Evolutionary conservation across 257 asterid genomes (phyloP).

Genomic region (Scutellaria galericulata): DNA sequence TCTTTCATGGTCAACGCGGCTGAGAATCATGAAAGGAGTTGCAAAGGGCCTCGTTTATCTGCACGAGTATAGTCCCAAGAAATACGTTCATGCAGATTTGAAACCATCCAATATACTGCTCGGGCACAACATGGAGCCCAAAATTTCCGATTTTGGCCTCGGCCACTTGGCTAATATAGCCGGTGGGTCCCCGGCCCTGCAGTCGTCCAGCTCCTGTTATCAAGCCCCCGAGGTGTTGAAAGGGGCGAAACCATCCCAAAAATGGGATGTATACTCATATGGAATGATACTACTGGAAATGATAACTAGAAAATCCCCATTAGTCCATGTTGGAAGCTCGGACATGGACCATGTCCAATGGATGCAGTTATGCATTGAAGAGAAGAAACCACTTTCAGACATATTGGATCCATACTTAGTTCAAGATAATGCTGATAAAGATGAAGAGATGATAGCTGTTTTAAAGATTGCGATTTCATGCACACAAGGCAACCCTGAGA

Average conservation of each 20-base stretch:
- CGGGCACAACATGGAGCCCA: constrained; percentile 66
- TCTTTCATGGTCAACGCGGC: constrained; percentile 65
- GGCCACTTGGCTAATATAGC: constrained; percentile 83
- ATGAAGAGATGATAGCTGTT: constrained; percentile 73
- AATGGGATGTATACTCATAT: constrained; percentile 89
- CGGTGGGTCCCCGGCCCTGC: constrained; percentile 61
- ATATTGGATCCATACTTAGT: constrained; percentile 66
- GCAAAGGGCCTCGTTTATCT: constrained; percentile 76
- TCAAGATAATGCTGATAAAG: constrained; percentile 61
- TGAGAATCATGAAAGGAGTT: constrained; percentile 76
- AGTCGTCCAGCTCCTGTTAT: constrained; percentile 56
- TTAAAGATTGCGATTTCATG: constrained; percentile 83
- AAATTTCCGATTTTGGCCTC: constrained; percentile 88
- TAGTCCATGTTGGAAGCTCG: constrained; percentile 56
- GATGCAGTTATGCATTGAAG: constrained; percentile 81
- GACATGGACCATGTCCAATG: constrained; percentile 75
- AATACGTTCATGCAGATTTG: constrained; percentile 84
- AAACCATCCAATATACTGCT: constrained; percentile 85
- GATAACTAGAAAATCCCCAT: constrained; percentile 66
- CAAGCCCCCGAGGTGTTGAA: constrained; percentile 82
- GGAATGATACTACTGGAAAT: constrained; percentile 76
- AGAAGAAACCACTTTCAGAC: constrained; percentile 70
- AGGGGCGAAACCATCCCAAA: constrained; percentile 81
- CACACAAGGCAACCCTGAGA: constrained; percentile 68
- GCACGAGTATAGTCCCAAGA: constrained; percentile 85